phyloP scores from a whole-genome alignment of 306 rosid genomes.

The Quercus suber region DNA sequence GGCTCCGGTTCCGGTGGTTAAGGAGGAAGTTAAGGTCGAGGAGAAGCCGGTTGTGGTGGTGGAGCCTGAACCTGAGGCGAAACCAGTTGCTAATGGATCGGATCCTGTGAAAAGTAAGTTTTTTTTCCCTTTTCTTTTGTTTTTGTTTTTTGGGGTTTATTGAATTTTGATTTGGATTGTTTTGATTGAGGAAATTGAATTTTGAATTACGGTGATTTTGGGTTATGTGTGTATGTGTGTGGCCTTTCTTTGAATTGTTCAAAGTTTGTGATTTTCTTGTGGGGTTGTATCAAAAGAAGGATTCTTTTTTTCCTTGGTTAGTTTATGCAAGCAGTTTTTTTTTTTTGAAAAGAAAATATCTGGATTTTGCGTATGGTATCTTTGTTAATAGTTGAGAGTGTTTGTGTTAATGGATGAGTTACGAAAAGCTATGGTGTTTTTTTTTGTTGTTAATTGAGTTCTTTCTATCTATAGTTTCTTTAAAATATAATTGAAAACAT shows the following conservation, averaged over 20 bases:
- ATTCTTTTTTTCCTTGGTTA: no score
- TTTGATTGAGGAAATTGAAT: background rate
- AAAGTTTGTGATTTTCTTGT: background rate
- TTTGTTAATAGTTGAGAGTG: background rate
- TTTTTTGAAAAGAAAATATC: background rate
- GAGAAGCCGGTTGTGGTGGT: conserved; percentile 29
- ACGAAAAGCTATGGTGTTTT: background rate
- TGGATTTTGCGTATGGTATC: background rate
- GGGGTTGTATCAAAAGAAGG: background rate
- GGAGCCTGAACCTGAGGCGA: conserved; percentile 28
- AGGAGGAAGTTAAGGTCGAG: conserved; percentile 43
- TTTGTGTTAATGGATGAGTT: background rate
- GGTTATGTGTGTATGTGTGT: background rate
- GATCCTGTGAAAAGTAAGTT: conserved; percentile 54
- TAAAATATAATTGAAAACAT: background rate
- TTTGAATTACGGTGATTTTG: background rate
- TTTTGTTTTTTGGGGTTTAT: background rate
- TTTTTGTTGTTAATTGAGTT: background rate
- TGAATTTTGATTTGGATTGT: background rate
- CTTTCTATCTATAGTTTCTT: background rate
- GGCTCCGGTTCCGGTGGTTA: conserved; percentile 17
- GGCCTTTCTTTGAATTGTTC: background rate
- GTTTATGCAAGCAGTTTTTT: no score
- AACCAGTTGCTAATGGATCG: conserved; percentile 31
- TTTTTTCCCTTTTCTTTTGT: background rate